phyloP scores from a whole-genome alignment of 1,139 yeast genomes.

The Lodderomyces oxycetoniae region DNA sequence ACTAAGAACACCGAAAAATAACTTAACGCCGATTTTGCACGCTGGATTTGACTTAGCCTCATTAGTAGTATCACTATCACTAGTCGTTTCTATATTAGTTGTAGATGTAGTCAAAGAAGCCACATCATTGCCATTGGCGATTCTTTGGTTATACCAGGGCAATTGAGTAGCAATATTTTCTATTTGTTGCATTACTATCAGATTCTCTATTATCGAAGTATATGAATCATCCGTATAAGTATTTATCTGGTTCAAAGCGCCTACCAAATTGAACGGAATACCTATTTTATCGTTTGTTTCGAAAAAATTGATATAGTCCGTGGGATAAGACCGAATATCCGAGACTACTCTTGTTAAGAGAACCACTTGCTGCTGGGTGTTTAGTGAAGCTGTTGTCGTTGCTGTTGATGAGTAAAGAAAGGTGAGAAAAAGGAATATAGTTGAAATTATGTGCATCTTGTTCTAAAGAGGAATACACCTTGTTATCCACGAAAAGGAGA shows the following conservation, averaged over 20 bases:
- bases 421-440: not conserved
- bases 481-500: too few species aligned
- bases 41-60: too few species aligned
- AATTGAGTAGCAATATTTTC: slow-evolving; percentile 29
- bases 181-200: slow-evolving; percentile 14
- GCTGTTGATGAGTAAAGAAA: slow-evolving; percentile 9
- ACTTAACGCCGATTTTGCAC: too few species aligned
- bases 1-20: too few species aligned
- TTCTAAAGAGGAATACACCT: too few species aligned
- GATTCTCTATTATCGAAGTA: slow-evolving; percentile 29
- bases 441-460: too few species aligned
- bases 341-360: slow-evolving; percentile 28
- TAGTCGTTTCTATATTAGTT: too few species aligned
- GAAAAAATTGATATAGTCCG: slow-evolving; percentile 21
- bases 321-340: slow-evolving; percentile 21
- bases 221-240: slow-evolving; percentile 32
- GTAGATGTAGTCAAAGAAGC: too few species aligned
- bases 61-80: too few species aligned
- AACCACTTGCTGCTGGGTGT: slow-evolving; percentile 12
- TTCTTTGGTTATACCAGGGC: slow-evolving; percentile 29
- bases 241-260: slow-evolving; percentile 20
- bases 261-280: slow-evolving; percentile 23
- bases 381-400: slow-evolving; percentile 1
- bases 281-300: slow-evolving; percentile 19
- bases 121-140: slow-evolving; percentile 13